Conservation (phyloP, 2,329 filamentous ascomycete species). For the Leptodontidium sp. region DNA sequence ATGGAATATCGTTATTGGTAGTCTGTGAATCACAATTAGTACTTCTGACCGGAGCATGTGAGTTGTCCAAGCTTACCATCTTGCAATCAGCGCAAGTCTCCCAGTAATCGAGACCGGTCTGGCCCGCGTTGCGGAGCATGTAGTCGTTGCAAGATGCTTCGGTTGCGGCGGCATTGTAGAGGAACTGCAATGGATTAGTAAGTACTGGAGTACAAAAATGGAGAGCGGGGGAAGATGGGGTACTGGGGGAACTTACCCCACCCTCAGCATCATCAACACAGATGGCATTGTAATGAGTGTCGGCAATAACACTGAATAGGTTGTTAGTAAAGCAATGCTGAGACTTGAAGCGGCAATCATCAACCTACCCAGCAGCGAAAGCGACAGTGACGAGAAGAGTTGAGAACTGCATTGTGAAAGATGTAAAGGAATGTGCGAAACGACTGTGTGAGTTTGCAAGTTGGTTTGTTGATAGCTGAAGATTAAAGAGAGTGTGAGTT, state of each 20-base stretch:
- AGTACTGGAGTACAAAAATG: background rate
- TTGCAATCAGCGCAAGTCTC: slow-evolving; percentile 35
- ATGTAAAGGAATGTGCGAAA: slow-evolving; percentile 9
- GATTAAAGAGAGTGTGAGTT: slow-evolving; percentile 6
- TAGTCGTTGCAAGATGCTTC: slow-evolving; percentile 30
- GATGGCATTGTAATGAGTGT: slow-evolving; percentile 37
- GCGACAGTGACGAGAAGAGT: slow-evolving; percentile 21
- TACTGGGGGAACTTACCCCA: slow-evolving; percentile 27
- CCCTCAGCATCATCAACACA: slow-evolving; percentile 24
- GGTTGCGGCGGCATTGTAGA: slow-evolving; percentile 34
- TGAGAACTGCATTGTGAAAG: slow-evolving; percentile 30
- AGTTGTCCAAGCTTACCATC: slow-evolving; percentile 20
- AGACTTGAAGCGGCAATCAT: background rate
- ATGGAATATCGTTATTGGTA: slow-evolving; percentile 12
- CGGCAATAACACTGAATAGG: slow-evolving; percentile 33
- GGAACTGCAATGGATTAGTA: slow-evolving; percentile 14
- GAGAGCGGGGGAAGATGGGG: background rate
- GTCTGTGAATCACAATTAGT: background rate
- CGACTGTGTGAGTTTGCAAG: background rate
- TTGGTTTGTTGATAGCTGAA: background rate
- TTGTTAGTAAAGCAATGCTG: background rate
- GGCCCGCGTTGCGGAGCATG: slow-evolving; percentile 27
- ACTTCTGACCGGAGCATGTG: background rate
- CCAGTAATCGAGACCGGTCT: slow-evolving; percentile 22
- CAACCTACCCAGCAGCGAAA: slow-evolving; percentile 22